Percentiles rank a stretch among this genome's conserved stretches.
These are phyloP conservation scores for Debaryomyces fabryi DNA, from an alignment of 1,139 yeast species.

Conservation along the genomic window DNA sequence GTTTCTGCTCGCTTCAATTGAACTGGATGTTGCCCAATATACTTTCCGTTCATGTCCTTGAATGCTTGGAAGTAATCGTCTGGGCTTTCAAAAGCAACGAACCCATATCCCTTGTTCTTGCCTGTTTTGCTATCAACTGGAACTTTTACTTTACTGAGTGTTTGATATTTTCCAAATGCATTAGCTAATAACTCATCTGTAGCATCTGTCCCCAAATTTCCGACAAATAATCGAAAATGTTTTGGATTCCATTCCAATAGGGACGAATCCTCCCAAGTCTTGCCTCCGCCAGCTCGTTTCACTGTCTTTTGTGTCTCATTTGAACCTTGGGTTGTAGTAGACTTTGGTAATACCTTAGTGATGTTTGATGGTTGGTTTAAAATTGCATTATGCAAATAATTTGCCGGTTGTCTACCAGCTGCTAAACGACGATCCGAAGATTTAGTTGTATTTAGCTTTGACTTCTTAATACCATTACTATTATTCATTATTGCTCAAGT, in stretches of 20 bases:
- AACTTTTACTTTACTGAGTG: slow-evolving; percentile 58
- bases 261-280: slow-evolving; percentile 51
- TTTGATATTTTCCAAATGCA: slow-evolving; percentile 55
- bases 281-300: slow-evolving; percentile 46
- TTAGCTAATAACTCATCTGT: slow-evolving; percentile 53
- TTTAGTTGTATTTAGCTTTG: slow-evolving; percentile 33
- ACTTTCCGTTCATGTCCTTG: slow-evolving; percentile 75
- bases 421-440: slow-evolving; percentile 58
- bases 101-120: slow-evolving; percentile 67
- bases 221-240: slow-evolving; percentile 76
- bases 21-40: slow-evolving; percentile 74
- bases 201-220: slow-evolving; percentile 72
- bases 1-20: slow-evolving; percentile 69
- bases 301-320: slow-evolving; percentile 31
- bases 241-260: slow-evolving; percentile 62
- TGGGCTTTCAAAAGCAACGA: slow-evolving; percentile 63
- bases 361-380: slow-evolving; percentile 4
- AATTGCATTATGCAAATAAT: slow-evolving; percentile 36
- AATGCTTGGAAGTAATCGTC: slow-evolving; percentile 71
- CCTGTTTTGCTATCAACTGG: slow-evolving; percentile 49
- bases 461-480: slow-evolving; percentile 16
- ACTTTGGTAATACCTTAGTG: slow-evolving; percentile 4
- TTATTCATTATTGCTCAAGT: slow-evolving; percentile 6
- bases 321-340: not conserved
- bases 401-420: slow-evolving; percentile 48